phyloP scores from a whole-genome alignment of 768 basidiomycete species.

The Mycena rosella region DNA sequence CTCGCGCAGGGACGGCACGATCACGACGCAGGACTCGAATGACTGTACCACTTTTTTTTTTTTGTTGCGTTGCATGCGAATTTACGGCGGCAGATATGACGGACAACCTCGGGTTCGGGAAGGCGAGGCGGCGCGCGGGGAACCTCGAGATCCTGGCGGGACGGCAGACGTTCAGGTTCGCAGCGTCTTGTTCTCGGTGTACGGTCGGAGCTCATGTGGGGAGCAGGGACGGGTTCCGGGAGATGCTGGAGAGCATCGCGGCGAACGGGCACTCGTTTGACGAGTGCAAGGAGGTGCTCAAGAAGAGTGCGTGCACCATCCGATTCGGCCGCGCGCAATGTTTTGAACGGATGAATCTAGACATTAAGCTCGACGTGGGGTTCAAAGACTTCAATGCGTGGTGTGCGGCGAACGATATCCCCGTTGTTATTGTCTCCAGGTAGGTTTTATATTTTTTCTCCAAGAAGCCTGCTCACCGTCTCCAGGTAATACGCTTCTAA shows the following conservation, averaged over 20 bases:
- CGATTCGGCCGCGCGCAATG: too few relatives aligned
- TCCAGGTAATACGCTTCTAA: too few relatives aligned
- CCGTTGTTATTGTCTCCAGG: slow-evolving; percentile 95
- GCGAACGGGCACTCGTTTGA: slow-evolving; percentile 84
- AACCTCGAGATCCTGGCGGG: slow-evolving; percentile 82
- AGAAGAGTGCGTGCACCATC: slow-evolving; percentile 78
- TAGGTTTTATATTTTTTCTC: slow-evolving; percentile 39
- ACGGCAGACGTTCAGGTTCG: slow-evolving; percentile 75
- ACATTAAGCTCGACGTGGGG: slow-evolving; percentile 88
- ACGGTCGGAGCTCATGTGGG: too few relatives aligned
- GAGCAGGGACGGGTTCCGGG: slow-evolving; percentile 88
- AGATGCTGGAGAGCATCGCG: slow-evolving; percentile 87
- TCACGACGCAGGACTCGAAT: slow-evolving; percentile 93
- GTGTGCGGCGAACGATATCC: slow-evolving; percentile 85
- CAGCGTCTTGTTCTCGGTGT: too few relatives aligned
- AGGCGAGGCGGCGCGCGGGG: slow-evolving; percentile 75
- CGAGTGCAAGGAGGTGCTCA: slow-evolving; percentile 84
- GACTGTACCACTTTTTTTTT: slow-evolving; percentile 70
- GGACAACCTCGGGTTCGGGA: slow-evolving; percentile 91
- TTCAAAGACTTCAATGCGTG: slow-evolving; percentile 91
- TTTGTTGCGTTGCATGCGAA: background rate
- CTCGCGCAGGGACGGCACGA: slow-evolving; percentile 85
- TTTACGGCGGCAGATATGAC: slow-evolving; percentile 72
- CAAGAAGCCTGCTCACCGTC: too few relatives aligned
- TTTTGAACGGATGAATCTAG: too few relatives aligned